Conservation (phyloP, 2,329 filamentous ascomycete genomes). For the Aspergillus fumigatiaffinis region DNA sequence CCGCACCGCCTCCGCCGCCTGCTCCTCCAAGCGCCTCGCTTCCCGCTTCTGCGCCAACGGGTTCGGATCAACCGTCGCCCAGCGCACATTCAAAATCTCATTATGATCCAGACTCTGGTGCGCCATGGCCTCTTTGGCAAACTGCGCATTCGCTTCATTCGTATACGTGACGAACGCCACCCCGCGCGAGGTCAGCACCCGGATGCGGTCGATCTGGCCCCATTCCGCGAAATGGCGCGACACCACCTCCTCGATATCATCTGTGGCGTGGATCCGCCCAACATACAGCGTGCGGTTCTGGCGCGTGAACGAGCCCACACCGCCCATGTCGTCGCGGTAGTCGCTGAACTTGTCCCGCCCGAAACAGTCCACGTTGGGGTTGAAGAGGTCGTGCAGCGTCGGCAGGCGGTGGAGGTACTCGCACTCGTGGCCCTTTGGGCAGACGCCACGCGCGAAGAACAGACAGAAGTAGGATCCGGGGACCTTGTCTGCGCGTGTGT, state of each 20-base stretch:
- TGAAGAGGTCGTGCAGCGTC: conserved; percentile 81
- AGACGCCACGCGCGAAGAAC: conserved; percentile 72
- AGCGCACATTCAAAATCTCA: conserved; percentile 91
- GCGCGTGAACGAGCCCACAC: conserved; percentile 87
- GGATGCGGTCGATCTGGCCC: conserved; percentile 83
- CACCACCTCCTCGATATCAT: conserved; percentile 96
- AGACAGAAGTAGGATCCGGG: conserved; percentile 87
- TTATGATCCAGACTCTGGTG: conserved; percentile 88
- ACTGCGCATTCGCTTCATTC: conserved; percentile 85
- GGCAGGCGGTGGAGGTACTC: conserved; percentile 90
- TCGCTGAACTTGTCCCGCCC: conserved; percentile 88
- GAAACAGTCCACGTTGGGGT: conserved; percentile 92
- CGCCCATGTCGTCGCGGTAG: conserved; percentile 96
- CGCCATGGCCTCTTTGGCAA: conserved; percentile 93
- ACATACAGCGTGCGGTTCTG: conserved; percentile 94
- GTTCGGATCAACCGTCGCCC: conserved; percentile 96
- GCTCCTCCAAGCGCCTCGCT: conserved; percentile 83
- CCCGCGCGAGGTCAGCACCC: conserved; percentile 82
- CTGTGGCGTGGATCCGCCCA: conserved; percentile 88
- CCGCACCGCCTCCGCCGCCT: conserved; percentile 90
- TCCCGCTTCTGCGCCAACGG: conserved; percentile 92
- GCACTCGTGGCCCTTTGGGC: conserved; percentile 83
- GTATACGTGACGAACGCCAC: conserved; percentile 94
- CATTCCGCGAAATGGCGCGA: conserved; percentile 94
- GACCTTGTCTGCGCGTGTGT: conserved; percentile 72